Evolutionary conservation across 768 basidiomycete species (phyloP).

Genomic region (Collybia sordida): DNA sequence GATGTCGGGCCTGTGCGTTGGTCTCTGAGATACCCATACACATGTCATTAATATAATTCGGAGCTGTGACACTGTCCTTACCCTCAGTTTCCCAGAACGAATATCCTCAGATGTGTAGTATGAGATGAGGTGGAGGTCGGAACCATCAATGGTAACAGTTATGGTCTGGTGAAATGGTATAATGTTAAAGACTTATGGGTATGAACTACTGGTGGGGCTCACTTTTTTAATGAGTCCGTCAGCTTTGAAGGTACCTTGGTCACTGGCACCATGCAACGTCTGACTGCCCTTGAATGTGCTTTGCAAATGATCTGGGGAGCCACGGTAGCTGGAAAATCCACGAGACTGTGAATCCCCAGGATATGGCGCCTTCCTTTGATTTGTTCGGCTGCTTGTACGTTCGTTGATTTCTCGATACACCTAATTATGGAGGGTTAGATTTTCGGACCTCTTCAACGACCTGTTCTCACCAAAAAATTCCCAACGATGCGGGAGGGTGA

Average conservation of each 20-base stretch:
- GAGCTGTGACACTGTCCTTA: conserved; percentile 16
- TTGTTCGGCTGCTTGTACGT: conserved; percentile 55
- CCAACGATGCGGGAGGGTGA: conserved; percentile 82
- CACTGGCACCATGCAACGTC: conserved; percentile 32
- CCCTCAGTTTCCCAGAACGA: conserved; percentile 62
- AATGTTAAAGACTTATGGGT: too few species aligned
- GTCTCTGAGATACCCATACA: conserved; percentile 39
- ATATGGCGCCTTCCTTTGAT: conserved; percentile 45
- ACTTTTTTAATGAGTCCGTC: conserved; percentile 81
- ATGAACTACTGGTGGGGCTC: background rate
- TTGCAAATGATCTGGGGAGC: conserved; percentile 39
- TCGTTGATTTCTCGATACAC: conserved; percentile 83
- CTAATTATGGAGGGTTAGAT: conserved; percentile 30
- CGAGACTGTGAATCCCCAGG: conserved; percentile 48
- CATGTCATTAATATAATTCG: conserved; percentile 5
- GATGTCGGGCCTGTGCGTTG: conserved; percentile 70
- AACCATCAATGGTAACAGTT: conserved; percentile 76
- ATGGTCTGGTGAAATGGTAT: conserved; percentile 69
- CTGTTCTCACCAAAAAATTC: conserved; percentile 69
- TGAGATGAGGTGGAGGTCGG: conserved; percentile 79
- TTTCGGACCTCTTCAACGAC: background rate
- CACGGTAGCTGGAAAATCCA: conserved; percentile 32
- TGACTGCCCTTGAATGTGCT: conserved; percentile 29
- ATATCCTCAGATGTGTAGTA: conserved; percentile 85
- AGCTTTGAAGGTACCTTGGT: conserved; percentile 63